A percentile compares a stretch with the other conserved stretches of the same genome.
These are phyloP conservation scores for Zarea fungicola DNA, from an alignment of 2,329 filamentous ascomycete species.

Conservation along the genomic window DNA sequence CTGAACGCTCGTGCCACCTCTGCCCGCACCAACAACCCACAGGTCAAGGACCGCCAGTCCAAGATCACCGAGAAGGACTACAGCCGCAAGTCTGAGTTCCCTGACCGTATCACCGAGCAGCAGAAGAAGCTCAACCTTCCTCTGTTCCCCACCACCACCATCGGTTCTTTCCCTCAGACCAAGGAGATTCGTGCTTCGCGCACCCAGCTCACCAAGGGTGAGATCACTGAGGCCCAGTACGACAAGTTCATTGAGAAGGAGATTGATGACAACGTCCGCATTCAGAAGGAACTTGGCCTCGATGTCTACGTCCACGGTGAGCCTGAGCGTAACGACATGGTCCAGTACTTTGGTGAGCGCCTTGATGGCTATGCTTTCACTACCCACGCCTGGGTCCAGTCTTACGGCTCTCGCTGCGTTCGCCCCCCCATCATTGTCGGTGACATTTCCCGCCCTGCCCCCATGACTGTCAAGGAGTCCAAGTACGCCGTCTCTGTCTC, in stretches of 20 bases:
- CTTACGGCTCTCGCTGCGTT: constrained; percentile 96
- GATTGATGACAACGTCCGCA: constrained; percentile 89
- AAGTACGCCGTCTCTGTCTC: constrained; percentile 96
- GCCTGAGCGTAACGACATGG: constrained; percentile 99
- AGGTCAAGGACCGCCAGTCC: constrained; percentile 93
- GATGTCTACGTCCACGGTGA: constrained; percentile 98
- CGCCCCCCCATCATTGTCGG: constrained; percentile 97
- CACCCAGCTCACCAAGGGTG: constrained; percentile 98
- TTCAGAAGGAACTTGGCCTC: constrained; percentile 96
- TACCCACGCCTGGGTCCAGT: constrained; percentile 98
- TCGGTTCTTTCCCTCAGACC: constrained; percentile 98
- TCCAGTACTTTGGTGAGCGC: constrained; percentile 99
- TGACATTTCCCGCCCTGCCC: constrained; percentile 92
- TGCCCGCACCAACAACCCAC: constrained; percentile 91
- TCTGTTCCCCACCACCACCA: constrained; percentile 97
- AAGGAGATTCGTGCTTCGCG: constrained; percentile 95
- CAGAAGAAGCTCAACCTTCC: constrained; percentile 90
- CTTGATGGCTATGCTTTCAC: constrained; percentile 97
- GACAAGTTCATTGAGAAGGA: constrained; percentile 99
- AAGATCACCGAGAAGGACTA: constrained; percentile 80
- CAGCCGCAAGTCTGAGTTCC: constrained; percentile 89
- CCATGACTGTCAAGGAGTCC: constrained; percentile 99
- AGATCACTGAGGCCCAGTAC: constrained; percentile 88
- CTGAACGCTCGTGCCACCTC: constrained; percentile 87
- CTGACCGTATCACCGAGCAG: constrained; percentile 78